These are phyloP conservation scores for Aspergillus amoenus DNA, from an alignment of 2,329 filamentous ascomycete genomes.

Conservation along the genomic window DNA sequence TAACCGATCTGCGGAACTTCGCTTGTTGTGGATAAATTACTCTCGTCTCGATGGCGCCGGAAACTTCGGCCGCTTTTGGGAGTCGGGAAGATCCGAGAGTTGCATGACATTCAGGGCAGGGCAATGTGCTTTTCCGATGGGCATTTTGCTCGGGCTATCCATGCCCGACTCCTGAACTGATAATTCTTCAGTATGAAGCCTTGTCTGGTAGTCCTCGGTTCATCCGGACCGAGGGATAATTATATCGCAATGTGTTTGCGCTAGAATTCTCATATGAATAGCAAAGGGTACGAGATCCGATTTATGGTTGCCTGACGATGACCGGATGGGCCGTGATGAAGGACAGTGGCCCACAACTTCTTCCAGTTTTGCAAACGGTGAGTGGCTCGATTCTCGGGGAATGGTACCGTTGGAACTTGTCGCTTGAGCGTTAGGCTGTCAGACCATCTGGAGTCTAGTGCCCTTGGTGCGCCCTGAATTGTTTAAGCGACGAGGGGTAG, in stretches of 20 bases:
- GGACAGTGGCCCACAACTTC: not conserved
- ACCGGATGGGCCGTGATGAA: slow-evolving; percentile 3
- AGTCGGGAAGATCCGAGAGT: slow-evolving; percentile 16
- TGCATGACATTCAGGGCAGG: not conserved
- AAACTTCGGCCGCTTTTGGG: not conserved
- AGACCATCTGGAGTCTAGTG: slow-evolving; percentile 13
- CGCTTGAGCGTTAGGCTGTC: slow-evolving; percentile 11
- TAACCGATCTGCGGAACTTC: not conserved
- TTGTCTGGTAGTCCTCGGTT: not conserved
- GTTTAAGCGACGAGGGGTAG: slow-evolving; percentile 14
- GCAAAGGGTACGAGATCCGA: not conserved
- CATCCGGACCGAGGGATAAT: not conserved
- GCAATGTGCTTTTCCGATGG: not conserved
- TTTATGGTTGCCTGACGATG: not conserved
- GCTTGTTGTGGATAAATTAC: not conserved
- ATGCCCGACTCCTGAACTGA: not conserved
- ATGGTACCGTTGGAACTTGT: not conserved
- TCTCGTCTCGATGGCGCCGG: not conserved
- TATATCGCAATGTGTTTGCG: not conserved
- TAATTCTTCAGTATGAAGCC: not conserved
- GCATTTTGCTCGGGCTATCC: not conserved
- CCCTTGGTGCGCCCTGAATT: not conserved
- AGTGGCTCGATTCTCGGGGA: not conserved
- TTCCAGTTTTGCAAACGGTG: not conserved
- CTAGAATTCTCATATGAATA: not conserved